Base-by-base conservation (phyloP, 805 yeast genomes). In the Candida adriatica region DNA sequence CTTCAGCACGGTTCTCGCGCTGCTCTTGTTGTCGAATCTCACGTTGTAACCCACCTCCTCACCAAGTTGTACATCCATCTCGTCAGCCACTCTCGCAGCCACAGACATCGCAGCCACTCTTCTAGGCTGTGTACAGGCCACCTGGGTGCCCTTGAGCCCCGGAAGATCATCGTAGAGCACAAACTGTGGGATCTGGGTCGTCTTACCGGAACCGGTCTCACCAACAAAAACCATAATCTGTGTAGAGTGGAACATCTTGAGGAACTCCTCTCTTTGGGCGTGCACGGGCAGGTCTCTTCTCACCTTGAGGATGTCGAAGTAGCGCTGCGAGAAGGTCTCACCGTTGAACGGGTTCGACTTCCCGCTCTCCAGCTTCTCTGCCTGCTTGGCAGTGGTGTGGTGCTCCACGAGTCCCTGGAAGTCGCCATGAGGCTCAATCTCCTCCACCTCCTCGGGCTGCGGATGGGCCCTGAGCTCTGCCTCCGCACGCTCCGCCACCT, bases 31-130 rank as follows among this genome's bases (percentile, higher is more conserved):
- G 48, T 92, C 97, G 54, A 90, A 90, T 65, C 98, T 80, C 48
- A 90, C 83, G 44, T 81, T 75, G 62, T 90, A 90, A 63, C 98
- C 98, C 38, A 90, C 97, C 59, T 90, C 95, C 44, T 80, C 81
- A 21, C 98, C 98, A 31, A 90, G 62, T 38, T 72, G 68, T 6
- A 90, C 97, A 58, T 88, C 97, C 92, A 88, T 76, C 60, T 90
- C 98, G 52, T 86, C 94, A 4, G 97, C 95, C 32, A 90, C 98
- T 66, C 98, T 82, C 43, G 83, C 79, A 14, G 97, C 97, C 37
- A 88, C 97, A 34, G 95, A 83, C 96, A 88, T 90, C 13, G 98
- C 97, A 13, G 98, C 98, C 45, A 90, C 97, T 62, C 98, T 78
- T 65, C 98, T 77, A 13, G 98, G 98, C 46, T 73, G 90, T 0